Base-by-base conservation (phyloP, 257 asterid genomes). In the Cordia subcordata region DNA sequence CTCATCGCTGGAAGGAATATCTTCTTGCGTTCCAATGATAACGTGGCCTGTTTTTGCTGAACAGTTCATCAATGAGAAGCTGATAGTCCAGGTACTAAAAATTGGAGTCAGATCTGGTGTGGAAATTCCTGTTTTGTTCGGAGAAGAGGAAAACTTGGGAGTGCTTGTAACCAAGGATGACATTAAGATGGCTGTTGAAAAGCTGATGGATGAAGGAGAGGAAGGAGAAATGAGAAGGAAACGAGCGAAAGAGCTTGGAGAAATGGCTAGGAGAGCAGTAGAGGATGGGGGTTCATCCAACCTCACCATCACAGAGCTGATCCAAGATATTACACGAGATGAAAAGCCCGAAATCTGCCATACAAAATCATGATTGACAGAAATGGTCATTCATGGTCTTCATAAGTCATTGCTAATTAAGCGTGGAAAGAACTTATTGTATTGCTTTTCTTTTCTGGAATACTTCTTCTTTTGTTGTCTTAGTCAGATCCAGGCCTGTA, bases 1-100 rank as follows among this genome's bases (percentile, higher is more conserved):
- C 57, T 85, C 95, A 33, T 63, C 73, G 0, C 57, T 86, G 0
- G 95, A 86, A 70, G 95, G 79, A 1, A 65, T 81, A 16, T 55
- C 76, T 8, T 69, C 77, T 0, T 87, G 90, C 6, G 17, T 81
- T 50, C 82, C 86, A 0, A 52, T 86, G 84, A 57, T 79, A 20
- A 86, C 95, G 0, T 79, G 85, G 87, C 93, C 93, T 0, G 21
- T 69, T 5, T 80, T 72, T 13, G 79, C 77, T 0, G 95, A 86
- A 42, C 95, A 86, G 42, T 86, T 86, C 49, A 61, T 77, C 57
- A 84, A 81, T 11, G 90, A 86, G 67, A 80, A 73, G 83, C 63
- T 84, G 15, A 17, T 78, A 5, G 74, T 78, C 53, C 39, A 70
- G 1, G 75, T 79, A 11, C 74, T 77, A 16, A 71, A 62, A 63